phyloP scores from a whole-genome alignment of 1,284 basidiomycete genomes.

The Puccinia polysora region DNA sequence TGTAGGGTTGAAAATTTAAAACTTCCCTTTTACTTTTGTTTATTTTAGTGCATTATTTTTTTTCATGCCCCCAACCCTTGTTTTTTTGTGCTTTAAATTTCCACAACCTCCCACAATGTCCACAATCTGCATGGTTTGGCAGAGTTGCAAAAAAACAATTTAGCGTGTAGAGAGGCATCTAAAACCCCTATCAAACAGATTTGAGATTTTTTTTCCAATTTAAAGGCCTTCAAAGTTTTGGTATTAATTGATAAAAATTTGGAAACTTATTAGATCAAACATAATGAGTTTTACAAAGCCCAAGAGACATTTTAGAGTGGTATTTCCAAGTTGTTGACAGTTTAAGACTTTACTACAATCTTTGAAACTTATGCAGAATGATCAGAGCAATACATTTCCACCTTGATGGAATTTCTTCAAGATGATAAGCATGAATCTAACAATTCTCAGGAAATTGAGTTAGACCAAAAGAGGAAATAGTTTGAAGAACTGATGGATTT shows the following conservation, averaged over 20 bases:
- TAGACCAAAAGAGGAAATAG: constrained; percentile 83
- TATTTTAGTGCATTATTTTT: no score
- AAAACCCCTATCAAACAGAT: no score
- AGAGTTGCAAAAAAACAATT: no score
- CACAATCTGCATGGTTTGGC: no score
- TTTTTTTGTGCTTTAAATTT: no score
- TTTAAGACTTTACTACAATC: constrained; percentile 95
- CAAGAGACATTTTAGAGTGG: constrained; percentile 83
- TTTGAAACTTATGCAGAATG: constrained; percentile 97
- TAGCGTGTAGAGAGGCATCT: no score
- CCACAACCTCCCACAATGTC: no score
- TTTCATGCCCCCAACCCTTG: no score
- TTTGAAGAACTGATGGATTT: constrained; percentile 94
- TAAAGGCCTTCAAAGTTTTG: no score
- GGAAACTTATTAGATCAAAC: constrained; percentile 97
- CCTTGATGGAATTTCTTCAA: constrained; percentile 79
- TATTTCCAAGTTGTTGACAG: constrained; percentile 76
- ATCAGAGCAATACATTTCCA: constrained; percentile 80
- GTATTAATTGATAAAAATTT: constrained; percentile 92
- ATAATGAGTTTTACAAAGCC: constrained; percentile 83
- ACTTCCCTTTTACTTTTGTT: no score
- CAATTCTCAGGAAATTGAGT: constrained; percentile 72
- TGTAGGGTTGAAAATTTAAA: no score
- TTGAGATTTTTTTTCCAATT: no score
- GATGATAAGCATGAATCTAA: constrained; percentile 71